Conservation (phyloP, 2,329 filamentous ascomycete species). For the Diplodia intermedia region DNA sequence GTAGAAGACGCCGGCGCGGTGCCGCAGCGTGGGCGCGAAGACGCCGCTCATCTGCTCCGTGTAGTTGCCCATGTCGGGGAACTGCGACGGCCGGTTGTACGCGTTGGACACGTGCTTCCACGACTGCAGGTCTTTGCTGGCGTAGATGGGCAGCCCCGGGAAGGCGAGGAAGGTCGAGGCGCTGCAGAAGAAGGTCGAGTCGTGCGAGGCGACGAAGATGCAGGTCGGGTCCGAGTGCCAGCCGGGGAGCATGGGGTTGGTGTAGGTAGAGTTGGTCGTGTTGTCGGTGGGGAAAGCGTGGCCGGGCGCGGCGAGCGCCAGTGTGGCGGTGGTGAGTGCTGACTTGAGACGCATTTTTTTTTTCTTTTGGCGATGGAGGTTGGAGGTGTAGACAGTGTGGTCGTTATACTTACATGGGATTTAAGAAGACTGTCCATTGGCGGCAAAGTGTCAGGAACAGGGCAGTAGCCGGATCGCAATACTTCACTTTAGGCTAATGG, state of each 20-base stretch:
- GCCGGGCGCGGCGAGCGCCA: neutral
- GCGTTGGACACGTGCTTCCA: constrained; percentile 47
- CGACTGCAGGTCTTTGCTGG: constrained; percentile 52
- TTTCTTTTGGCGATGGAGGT: neutral
- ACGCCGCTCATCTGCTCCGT: constrained; percentile 46
- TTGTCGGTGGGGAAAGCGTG: constrained; percentile 34
- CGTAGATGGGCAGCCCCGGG: constrained; percentile 54
- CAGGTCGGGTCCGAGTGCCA: constrained; percentile 56
- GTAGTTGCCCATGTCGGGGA: constrained; percentile 35
- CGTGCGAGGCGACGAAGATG: constrained; percentile 45
- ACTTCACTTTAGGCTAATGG: neutral
- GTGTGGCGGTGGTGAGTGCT: neutral
- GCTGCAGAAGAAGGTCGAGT: constrained; percentile 52
- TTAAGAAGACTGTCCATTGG: neutral
- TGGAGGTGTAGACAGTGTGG: neutral
- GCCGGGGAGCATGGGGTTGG: constrained; percentile 53
- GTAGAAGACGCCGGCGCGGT: constrained; percentile 49
- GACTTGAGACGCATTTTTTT: neutral
- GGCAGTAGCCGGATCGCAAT: neutral
- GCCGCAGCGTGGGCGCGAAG: constrained; percentile 48
- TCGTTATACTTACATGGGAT: neutral
- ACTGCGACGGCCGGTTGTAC: constrained; percentile 2
- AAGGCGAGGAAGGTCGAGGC: constrained; percentile 54
- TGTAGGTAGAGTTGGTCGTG: constrained; percentile 24
- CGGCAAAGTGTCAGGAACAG: neutral